Evolutionary conservation across 306 rosid genomes (phyloP), one percentile per base, ranked within the genome.

Genomic region (Vigna unguiculata): DNA sequence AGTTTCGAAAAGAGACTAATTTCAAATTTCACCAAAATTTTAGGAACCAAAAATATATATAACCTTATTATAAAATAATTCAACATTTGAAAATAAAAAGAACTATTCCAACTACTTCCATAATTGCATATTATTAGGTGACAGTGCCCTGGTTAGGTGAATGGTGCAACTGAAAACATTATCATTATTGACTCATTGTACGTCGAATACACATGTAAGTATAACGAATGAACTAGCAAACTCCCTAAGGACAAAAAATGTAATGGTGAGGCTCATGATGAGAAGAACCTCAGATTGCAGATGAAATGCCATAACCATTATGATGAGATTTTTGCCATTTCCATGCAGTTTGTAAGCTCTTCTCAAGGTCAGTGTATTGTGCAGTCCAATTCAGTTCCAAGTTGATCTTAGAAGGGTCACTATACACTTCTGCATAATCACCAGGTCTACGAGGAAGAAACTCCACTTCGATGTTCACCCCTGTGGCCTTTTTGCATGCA

Each of bases 401-500:
- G 54, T 53, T 49, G 79, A 92, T 92, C 86, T 92, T 95, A 0
- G 87, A 65, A 3, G 99, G 99, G 64, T 95, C 90, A 25, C 97
- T 95, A 24, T 69, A 95, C 30, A 95, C 99, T 80, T 89, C 93
- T 7, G 99, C 99, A 2, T 95, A 95, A 80, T 95, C 99, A 0
- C 99, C 99, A 0, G 99, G 97, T n/a, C 99, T 87, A 10, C 98
- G 96, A 1, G 95, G 88, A 49, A 95, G 97, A 74, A 64, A 88
- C 30, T 92, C 97, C 11, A 95, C 90, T 77, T 92, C 91, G 75
- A 95, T 87, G 73, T 89, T 82, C 15, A 71, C 90, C 3, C 98
- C 98, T 0, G 98, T 92, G 15, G 98, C 99, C 82, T 88, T 89
- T 78, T 89, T 95, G 79, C 99, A 95, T 4, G 99, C 99, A 81